Conservation (phyloP, 2,329 filamentous ascomycete genomes). For the Fusarium compactum region DNA sequence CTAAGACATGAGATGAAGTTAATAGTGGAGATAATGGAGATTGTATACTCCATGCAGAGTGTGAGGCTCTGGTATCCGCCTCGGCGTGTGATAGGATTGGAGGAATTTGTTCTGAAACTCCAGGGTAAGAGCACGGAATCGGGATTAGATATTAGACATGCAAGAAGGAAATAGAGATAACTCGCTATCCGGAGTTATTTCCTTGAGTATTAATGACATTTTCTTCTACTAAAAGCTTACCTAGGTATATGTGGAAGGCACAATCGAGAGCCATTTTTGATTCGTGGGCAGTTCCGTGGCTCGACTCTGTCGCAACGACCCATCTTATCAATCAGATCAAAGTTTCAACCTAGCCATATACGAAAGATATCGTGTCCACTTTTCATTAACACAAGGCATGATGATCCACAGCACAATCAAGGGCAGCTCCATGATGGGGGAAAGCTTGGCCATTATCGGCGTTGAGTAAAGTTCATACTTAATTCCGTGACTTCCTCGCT, state of each 20-base stretch:
- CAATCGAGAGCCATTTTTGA: neutral
- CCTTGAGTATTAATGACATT: neutral
- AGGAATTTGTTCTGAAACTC: neutral
- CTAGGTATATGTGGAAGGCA: neutral
- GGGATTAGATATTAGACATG: neutral
- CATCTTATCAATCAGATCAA: constrained; percentile 44
- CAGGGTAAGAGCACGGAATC: neutral
- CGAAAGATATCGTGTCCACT: constrained; percentile 18
- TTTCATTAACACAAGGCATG: constrained; percentile 32
- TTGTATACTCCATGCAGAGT: neutral
- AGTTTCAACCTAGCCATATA: neutral
- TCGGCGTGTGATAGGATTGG: neutral
- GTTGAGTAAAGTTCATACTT: neutral
- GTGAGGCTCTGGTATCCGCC: neutral
- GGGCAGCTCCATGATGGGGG: neutral
- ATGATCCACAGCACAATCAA: constrained; percentile 29
- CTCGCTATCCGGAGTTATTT: neutral
- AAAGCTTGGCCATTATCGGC: neutral
- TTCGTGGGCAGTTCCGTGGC: neutral
- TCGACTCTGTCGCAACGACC: too few relatives aligned
- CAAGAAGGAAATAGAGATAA: neutral
- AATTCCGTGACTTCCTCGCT: neutral
- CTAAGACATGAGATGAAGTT: neutral
- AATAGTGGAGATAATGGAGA: neutral
- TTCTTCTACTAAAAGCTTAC: neutral